A percentile compares a stretch with the other conserved stretches of the same genome.
Evolutionary conservation across 75 land plant species (phyloP).

Genomic region (Larix kaempferi): DNA sequence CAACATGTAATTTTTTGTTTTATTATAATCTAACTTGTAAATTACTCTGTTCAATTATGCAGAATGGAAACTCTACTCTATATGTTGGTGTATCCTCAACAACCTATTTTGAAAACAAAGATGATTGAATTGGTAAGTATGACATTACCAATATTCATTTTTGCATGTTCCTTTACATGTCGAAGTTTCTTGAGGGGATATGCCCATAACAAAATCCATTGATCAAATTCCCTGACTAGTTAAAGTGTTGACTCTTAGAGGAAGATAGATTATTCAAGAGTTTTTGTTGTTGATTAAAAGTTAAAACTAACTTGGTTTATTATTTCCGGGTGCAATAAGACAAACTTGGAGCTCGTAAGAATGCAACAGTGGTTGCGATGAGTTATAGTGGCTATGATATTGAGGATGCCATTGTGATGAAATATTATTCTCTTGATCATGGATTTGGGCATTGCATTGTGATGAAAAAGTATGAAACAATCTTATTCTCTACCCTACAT

Average conservation of each 20-base stretch:
- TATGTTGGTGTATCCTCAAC: conserved; percentile 89
- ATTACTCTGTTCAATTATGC: conserved; percentile 42
- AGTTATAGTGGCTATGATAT: conserved; percentile 99
- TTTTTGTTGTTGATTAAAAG: not conserved
- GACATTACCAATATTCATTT: not conserved
- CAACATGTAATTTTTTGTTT: not conserved
- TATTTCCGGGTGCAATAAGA: conserved; percentile 80
- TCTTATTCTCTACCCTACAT: not conserved
- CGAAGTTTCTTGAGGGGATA: too few relatives aligned
- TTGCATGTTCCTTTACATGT: not conserved
- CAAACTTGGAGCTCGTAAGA: conserved; percentile 98
- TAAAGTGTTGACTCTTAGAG: too few relatives aligned
- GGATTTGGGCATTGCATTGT: conserved; percentile 99
- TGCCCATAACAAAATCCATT: too few relatives aligned
- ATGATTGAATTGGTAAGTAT: conserved; percentile 87
- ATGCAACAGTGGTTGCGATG: conserved; percentile 99
- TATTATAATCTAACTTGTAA: not conserved
- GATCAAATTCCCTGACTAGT: too few relatives aligned
- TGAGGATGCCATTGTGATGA: conserved; percentile 99
- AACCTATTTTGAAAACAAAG: conserved; percentile 88
- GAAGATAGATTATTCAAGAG: too few relatives aligned
- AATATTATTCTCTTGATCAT: conserved; percentile 94
- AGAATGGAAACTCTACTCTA: conserved; percentile 90
- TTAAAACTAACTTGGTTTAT: not conserved
- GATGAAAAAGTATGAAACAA: conserved; percentile 72